Percentiles rank a stretch among this genome's conserved stretches.
Evolutionary conservation across 2,329 filamentous ascomycete genomes (phyloP).

Genomic region (Thelonectria olida): DNA sequence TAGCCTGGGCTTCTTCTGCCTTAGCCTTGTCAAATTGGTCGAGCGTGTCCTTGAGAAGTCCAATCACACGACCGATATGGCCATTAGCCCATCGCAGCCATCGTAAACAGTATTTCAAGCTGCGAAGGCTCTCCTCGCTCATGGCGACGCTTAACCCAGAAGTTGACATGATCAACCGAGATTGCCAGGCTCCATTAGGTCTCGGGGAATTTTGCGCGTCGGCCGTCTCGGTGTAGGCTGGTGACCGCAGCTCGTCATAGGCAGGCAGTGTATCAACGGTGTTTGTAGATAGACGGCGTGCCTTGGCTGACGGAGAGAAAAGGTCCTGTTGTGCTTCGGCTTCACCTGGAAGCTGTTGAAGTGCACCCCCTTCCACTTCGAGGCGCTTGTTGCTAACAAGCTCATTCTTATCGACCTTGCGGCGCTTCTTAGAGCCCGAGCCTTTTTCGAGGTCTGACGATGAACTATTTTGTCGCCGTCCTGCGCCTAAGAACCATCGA

Average conservation of each 20-base stretch:
- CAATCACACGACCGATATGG: slow-evolving; percentile 79
- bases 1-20: slow-evolving; percentile 25
- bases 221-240: slow-evolving; percentile 73
- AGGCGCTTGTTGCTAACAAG: slow-evolving; percentile 41
- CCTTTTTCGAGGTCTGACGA: slow-evolving; percentile 58
- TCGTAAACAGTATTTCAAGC: slow-evolving; percentile 83
- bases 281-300: slow-evolving; percentile 70
- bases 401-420: slow-evolving; percentile 60
- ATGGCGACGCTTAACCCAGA: slow-evolving; percentile 92
- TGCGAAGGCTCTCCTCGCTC: slow-evolving; percentile 86
- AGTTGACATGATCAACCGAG: slow-evolving; percentile 86
- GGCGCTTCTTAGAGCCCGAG: slow-evolving; percentile 64
- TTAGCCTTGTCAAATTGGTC: slow-evolving; percentile 79
- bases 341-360: slow-evolving; percentile 31
- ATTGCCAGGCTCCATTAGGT: slow-evolving; percentile 70
- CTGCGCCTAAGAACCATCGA: slow-evolving; percentile 79
- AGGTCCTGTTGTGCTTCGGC: slow-evolving; percentile 33
- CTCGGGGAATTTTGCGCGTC: slow-evolving; percentile 44
- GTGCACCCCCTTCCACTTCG: slow-evolving; percentile 35
- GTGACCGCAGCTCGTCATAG: slow-evolving; percentile 82
- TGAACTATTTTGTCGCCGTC: slow-evolving; percentile 60
- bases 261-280: slow-evolving; percentile 81
- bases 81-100: slow-evolving; percentile 85
- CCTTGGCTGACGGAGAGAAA: slow-evolving; percentile 40
- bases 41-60: slow-evolving; percentile 76